Conservation (phyloP, 106 monocot genomes). For the Acorus gramineus region DNA sequence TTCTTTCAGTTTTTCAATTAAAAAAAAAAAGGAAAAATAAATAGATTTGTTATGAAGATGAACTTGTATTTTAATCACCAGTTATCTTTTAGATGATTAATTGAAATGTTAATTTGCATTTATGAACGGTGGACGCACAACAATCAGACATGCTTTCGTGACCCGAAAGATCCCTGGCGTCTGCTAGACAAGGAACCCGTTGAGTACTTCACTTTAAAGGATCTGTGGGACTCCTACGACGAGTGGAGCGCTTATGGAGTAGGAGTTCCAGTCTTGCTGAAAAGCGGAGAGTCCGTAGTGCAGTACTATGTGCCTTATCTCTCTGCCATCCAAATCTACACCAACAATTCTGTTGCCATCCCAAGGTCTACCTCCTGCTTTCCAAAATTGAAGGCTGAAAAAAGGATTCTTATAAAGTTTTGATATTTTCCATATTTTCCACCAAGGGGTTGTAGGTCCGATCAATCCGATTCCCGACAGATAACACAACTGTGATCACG, state of each 20-base stretch:
- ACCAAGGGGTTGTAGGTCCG: too few species aligned
- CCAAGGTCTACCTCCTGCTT: not conserved
- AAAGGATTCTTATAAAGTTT: not conserved
- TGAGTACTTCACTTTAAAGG: constrained; percentile 23
- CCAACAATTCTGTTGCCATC: not conserved
- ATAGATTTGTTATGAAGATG: too few species aligned
- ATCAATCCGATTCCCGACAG: too few species aligned
- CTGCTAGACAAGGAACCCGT: not conserved
- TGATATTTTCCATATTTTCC: not conserved
- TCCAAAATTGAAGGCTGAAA: not conserved
- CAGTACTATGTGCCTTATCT: constrained; percentile 25
- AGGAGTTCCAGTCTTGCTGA: constrained; percentile 11
- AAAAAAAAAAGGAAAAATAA: too few species aligned
- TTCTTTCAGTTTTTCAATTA: too few species aligned
- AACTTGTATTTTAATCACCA: too few species aligned
- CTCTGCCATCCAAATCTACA: constrained; percentile 27
- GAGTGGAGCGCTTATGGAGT: constrained; percentile 35
- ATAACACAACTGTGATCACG: too few species aligned
- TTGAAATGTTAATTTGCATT: not conserved
- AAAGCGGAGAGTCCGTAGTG: constrained; percentile 2
- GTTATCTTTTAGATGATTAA: not conserved
- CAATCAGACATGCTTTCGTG: not conserved
- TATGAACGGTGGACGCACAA: too few species aligned
- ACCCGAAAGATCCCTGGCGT: constrained; percentile 10
- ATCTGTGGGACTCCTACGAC: constrained; percentile 31